Evolutionary conservation across 345 rosid species (phyloP).

Genomic region (Citrus unshiu): DNA sequence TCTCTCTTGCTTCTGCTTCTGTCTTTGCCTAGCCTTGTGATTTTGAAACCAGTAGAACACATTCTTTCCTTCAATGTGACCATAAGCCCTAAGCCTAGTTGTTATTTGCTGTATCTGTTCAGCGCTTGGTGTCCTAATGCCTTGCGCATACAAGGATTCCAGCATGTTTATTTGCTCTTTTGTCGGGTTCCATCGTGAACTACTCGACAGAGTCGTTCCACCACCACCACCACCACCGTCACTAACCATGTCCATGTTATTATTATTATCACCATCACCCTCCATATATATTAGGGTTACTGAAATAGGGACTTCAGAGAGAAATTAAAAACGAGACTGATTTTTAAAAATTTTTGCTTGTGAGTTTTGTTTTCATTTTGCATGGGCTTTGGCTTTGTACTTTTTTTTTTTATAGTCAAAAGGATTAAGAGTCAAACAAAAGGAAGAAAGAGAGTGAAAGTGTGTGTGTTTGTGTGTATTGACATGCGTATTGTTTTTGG

Average conservation of each 20-base stretch:
- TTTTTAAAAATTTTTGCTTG: background rate
- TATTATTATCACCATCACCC: background rate
- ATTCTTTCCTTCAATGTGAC: constrained; percentile 97
- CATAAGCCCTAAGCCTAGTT: constrained; percentile 55
- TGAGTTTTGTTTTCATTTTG: constrained; percentile 7
- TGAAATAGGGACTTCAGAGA: background rate
- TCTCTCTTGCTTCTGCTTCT: constrained; percentile 80
- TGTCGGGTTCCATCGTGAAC: constrained; percentile 92
- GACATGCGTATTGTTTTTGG: constrained; percentile 95
- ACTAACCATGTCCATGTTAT: background rate
- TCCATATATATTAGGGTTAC: constrained; percentile 24
- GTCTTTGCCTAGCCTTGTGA: constrained; percentile 94
- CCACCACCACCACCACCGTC: constrained; percentile 15
- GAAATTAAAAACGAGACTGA: background rate
- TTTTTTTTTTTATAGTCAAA: background rate
- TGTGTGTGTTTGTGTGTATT: constrained; percentile 8
- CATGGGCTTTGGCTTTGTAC: constrained; percentile 15
- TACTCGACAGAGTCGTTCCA: constrained; percentile 26
- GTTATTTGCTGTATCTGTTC: constrained; percentile 93
- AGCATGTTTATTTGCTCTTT: constrained; percentile 75
- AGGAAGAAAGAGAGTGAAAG: background rate
- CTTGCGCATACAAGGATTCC: constrained; percentile 68
- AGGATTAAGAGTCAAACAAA: constrained; percentile 16
- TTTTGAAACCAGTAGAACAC: constrained; percentile 99
- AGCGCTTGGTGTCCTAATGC: constrained; percentile 82